phyloP scores from a whole-genome alignment of 2,329 filamentous ascomycete genomes.

The Fusarium sublunatum region DNA sequence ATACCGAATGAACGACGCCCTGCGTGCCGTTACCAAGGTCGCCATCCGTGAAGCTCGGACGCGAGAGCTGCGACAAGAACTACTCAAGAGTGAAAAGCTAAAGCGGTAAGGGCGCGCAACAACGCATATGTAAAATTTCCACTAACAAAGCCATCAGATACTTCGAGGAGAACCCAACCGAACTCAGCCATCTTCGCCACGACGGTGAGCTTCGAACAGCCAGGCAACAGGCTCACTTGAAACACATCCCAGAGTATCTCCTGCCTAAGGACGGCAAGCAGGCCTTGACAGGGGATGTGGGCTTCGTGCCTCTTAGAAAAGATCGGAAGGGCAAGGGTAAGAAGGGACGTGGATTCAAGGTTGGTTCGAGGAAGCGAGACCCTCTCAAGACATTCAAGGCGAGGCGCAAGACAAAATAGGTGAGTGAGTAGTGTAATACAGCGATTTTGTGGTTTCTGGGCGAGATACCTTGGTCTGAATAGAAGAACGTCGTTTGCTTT shows the following conservation, averaged over 20 bases:
- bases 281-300: constrained; percentile 74
- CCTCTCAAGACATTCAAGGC: constrained; percentile 90
- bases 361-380: constrained; percentile 75
- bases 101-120: constrained; percentile 64
- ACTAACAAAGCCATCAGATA: constrained; percentile 59
- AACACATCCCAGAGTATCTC: constrained; percentile 93
- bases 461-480: constrained; percentile 38
- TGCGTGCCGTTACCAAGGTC: constrained; percentile 89
- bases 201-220: constrained; percentile 89
- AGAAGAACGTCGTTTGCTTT: constrained; percentile 10
- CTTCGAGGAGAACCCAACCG: constrained; percentile 96
- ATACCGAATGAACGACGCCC: constrained; percentile 92
- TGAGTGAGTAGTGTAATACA: constrained; percentile 17
- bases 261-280: constrained; percentile 82
- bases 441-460: constrained; percentile 26
- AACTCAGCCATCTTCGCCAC: constrained; percentile 87
- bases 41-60: constrained; percentile 90
- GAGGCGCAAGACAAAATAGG: constrained; percentile 58
- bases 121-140: not conserved
- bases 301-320: constrained; percentile 78
- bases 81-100: constrained; percentile 93
- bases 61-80: constrained; percentile 86
- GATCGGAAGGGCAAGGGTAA: constrained; percentile 63
- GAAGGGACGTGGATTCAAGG: constrained; percentile 60
- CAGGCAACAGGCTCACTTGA: constrained; percentile 87